Evolutionary conservation across 257 asterid species (phyloP).

Genomic region (Cordia subcordata): DNA sequence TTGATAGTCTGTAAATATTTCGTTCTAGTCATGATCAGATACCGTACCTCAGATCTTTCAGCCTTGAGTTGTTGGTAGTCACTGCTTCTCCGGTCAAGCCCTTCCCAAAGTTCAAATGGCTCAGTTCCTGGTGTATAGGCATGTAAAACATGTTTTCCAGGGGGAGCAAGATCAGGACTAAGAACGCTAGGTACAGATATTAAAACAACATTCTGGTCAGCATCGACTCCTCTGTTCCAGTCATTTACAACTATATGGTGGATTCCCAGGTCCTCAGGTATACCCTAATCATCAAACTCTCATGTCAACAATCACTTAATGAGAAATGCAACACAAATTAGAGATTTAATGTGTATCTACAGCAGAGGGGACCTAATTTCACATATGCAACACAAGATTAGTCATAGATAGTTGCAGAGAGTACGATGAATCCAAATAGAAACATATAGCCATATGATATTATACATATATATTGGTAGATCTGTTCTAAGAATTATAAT

Average conservation of each 20-base stretch:
- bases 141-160: constrained; percentile 82
- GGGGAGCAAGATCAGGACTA: constrained; percentile 84
- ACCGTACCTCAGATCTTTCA: constrained; percentile 70
- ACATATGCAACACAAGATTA: no score
- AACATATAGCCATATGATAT: no score
- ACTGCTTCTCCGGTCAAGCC: constrained; percentile 73
- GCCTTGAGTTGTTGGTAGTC: constrained; percentile 92
- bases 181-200: constrained; percentile 83
- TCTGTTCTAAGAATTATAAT: no score
- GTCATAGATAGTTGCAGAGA: no score
- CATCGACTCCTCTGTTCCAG: constrained; percentile 93
- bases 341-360: no score
- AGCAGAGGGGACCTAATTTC: no score
- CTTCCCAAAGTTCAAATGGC: constrained; percentile 83
- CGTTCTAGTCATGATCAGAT: neutral
- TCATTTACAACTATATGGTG: constrained; percentile 94
- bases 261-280: constrained; percentile 76
- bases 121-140: constrained; percentile 97
- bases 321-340: neutral
- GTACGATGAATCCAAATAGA: no score
- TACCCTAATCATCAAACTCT: constrained; percentile 40
- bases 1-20: neutral
- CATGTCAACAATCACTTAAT: neutral
- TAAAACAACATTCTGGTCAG: constrained; percentile 88
- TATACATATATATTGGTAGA: no score